Evolutionary conservation across 2,329 filamentous ascomycete species (phyloP), one percentile per base, ranked within the genome.

Genomic region (Westerdykella aurantiaca): DNA sequence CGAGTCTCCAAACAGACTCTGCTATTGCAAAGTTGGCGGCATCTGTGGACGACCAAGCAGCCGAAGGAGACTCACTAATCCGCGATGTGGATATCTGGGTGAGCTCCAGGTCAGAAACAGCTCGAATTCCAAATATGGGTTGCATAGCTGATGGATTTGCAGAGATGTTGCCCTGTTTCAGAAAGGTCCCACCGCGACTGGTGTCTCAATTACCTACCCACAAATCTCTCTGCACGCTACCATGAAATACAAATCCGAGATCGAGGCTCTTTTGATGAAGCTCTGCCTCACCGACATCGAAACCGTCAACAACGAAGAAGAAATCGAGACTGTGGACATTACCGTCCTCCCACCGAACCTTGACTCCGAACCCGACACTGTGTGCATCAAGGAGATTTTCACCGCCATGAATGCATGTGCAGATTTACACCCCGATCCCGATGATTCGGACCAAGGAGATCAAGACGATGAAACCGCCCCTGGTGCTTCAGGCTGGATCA

Each of bases 401-500:
- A 75, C 78, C 14, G 85, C 86, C 31, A 80, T 90, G 48, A 82
- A 85, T 1, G 77, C 76, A 17, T 90, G 86, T 68, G 85, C 85
- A 3, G 84, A 90, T 57, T 70, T 90, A 12, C 82, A 90, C 58
- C 86, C 86, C 0, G 85, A 89, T 54, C 81, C 81, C 0, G 71
- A 72, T n/a, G 70, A 73, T 9, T 78, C 75, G 3, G 80, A 77
- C 1, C 79, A 79, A 1, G 78, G 76, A 0, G 73, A 61, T 6
- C 70, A 67, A 11, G 64, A 58, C 0, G 65, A 67, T 37, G 61
- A 64, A 31, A 80, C 82, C 0, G 79, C 86, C 65, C 84, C 86
- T 0, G 85, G 86, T 1, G 87, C 85, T 39, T 80, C 79, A 0
- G 86, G 86, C 0, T 91, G 86, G 86, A 89, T 97, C 60, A 97